Percentiles rank a stretch among this genome's conserved stretches.
phyloP scores from a whole-genome alignment of 2,329 filamentous ascomycete genomes.

The Chalaropsis ovoidea region DNA sequence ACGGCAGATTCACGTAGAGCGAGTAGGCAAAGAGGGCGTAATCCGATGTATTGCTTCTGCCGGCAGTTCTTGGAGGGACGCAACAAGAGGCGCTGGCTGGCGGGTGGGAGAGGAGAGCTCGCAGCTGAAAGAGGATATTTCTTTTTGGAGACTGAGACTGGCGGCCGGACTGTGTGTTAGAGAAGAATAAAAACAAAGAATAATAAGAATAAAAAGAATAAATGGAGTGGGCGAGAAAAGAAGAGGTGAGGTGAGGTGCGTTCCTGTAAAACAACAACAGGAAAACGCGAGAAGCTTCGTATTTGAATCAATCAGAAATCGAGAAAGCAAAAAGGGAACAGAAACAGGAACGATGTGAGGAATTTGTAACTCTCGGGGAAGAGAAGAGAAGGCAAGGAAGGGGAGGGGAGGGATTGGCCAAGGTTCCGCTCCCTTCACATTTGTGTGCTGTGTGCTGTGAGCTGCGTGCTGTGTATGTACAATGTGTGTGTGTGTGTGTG shows the following conservation, averaged over 20 bases:
- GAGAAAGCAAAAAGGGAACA: not conserved
- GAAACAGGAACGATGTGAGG: conserved; percentile 4
- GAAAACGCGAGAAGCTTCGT: not conserved
- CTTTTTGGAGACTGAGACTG: not conserved
- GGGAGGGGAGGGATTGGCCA: not conserved
- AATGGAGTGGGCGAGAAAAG: not conserved
- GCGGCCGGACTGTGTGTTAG: not conserved
- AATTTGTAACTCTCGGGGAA: not conserved
- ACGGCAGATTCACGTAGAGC: too few species aligned
- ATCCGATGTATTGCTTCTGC: not conserved
- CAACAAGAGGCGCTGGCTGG: not conserved
- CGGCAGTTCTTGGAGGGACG: not conserved
- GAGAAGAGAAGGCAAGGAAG: not conserved
- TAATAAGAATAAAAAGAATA: not conserved
- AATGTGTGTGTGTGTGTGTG: not conserved
- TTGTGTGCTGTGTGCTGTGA: not conserved
- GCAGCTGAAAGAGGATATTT: too few species aligned
- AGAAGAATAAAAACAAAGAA: not conserved
- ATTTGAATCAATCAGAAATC: not conserved
- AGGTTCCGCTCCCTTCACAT: not conserved
- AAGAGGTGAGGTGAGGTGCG: not conserved
- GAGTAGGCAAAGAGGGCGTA: not conserved
- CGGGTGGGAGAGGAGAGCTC: not conserved
- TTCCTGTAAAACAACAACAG: too few species aligned
- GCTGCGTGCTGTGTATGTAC: not conserved